phyloP scores from a whole-genome alignment of 148 eudicot genomes.

The Camellia granthamiana region DNA sequence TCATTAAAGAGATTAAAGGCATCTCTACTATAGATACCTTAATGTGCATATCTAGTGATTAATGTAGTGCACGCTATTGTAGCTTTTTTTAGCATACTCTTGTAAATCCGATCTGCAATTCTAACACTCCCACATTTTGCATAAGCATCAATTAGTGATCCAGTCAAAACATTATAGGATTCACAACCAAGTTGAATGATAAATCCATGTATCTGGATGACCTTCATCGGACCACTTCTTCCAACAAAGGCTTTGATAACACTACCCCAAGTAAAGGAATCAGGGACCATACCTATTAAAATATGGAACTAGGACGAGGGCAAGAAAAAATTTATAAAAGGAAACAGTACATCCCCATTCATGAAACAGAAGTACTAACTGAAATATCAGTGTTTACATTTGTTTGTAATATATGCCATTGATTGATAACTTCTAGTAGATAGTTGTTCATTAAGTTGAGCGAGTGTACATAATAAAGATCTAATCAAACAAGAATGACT shows the following conservation, averaged over 20 bases:
- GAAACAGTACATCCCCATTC: neutral
- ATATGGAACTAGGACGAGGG: neutral
- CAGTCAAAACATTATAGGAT: constrained; percentile 3
- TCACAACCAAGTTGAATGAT: constrained; percentile 21
- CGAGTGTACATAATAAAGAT: neutral
- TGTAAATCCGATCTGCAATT: constrained; percentile 1
- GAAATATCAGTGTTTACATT: neutral
- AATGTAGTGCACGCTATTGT: constrained; percentile 19
- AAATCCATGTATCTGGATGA: constrained; percentile 18
- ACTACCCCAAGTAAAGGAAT: constrained; percentile 19
- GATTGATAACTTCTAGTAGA: neutral
- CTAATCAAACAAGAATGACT: neutral
- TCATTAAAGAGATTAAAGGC: constrained; percentile 21
- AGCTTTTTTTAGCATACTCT: constrained; percentile 18
- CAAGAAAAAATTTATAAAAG: neutral
- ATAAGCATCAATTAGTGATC: constrained; percentile 24
- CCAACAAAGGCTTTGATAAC: constrained; percentile 14
- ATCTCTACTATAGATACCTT: constrained; percentile 16
- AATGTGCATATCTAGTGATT: constrained; percentile 23
- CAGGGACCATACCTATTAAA: constrained; percentile 21
- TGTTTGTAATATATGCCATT: neutral
- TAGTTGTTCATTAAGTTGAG: neutral
- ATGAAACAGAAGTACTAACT: neutral
- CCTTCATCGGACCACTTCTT: constrained; percentile 1
- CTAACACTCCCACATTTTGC: constrained; percentile 21